These are phyloP conservation scores for Neurospora sp. DNA, from an alignment of 495 filamentous ascomycete genomes.

Conservation along the genomic window DNA sequence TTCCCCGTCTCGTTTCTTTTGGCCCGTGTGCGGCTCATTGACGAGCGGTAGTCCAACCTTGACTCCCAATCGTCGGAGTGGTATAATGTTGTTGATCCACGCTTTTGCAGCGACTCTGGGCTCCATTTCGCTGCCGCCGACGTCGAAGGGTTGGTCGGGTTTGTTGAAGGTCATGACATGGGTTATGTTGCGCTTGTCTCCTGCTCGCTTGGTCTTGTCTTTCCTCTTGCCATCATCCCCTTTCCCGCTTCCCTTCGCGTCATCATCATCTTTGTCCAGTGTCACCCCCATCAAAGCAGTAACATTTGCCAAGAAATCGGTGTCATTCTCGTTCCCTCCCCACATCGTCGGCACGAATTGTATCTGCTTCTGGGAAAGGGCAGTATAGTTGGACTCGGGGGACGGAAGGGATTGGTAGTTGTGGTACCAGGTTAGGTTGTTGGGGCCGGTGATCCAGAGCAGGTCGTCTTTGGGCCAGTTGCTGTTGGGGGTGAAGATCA, in stretches of 20 bases:
- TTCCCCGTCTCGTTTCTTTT: background rate
- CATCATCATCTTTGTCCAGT: background rate
- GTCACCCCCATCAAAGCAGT: conserved; percentile 23
- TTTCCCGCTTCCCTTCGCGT: background rate
- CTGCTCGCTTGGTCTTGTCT: background rate
- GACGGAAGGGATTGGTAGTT: conserved; percentile 46
- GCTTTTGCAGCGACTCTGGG: conserved; percentile 40
- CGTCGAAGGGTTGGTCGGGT: conserved; percentile 39
- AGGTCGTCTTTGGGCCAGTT: conserved; percentile 39
- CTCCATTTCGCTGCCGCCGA: conserved; percentile 43
- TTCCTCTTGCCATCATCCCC: background rate
- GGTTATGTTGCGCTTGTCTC: conserved; percentile 29
- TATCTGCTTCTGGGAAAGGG: conserved; percentile 25
- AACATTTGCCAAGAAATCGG: conserved; percentile 38
- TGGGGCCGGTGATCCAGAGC: conserved; percentile 33
- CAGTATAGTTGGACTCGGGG: conserved; percentile 18
- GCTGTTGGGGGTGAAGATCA: conserved; percentile 41
- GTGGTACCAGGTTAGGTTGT: conserved; percentile 60
- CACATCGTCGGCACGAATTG: conserved; percentile 61
- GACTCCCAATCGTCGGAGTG: conserved; percentile 38
- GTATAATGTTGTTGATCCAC: conserved; percentile 50
- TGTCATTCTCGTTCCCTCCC: conserved; percentile 38
- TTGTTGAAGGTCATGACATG: conserved; percentile 57
- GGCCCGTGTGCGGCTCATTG: conserved; percentile 30
- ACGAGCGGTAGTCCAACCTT: conserved; percentile 43